A percentile compares a stretch with the other conserved stretches of the same genome.
Conservation (phyloP, 192 early-diverging fungal species). For the Gryganskiella cystojenkinii region DNA sequence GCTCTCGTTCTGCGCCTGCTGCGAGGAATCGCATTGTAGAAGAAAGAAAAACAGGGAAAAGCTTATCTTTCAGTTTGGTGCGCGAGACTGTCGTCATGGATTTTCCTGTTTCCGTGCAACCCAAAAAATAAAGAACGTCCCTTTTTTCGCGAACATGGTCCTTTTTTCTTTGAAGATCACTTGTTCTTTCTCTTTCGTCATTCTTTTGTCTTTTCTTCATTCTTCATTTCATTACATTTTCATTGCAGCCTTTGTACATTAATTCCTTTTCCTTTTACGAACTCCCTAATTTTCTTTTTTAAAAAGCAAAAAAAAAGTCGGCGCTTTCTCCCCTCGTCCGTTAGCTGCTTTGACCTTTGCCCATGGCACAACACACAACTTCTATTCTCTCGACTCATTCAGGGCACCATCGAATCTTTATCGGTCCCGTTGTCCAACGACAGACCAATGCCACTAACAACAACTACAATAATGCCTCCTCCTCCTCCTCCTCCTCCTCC, state of each 20-base stretch:
- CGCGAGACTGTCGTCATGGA: no score
- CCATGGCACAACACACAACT: background rate
- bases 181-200: background rate
- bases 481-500: background rate
- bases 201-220: background rate
- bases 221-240: background rate
- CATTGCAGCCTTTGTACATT: background rate
- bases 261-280: background rate
- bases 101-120: no score
- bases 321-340: background rate
- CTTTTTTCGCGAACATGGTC: no score
- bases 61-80: no score
- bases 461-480: background rate
- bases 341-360: background rate
- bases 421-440: slow-evolving; percentile 33
- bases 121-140: no score
- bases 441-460: slow-evolving; percentile 1
- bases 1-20: no score
- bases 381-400: slow-evolving; percentile 46
- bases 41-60: no score
- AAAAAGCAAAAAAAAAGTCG: background rate
- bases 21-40: no score
- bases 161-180: background rate
- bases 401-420: slow-evolving; percentile 45
- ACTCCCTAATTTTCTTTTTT: background rate